Conservation (phyloP, 2,329 filamentous ascomycete genomes). For the Neofusicoccum cordaticola region DNA sequence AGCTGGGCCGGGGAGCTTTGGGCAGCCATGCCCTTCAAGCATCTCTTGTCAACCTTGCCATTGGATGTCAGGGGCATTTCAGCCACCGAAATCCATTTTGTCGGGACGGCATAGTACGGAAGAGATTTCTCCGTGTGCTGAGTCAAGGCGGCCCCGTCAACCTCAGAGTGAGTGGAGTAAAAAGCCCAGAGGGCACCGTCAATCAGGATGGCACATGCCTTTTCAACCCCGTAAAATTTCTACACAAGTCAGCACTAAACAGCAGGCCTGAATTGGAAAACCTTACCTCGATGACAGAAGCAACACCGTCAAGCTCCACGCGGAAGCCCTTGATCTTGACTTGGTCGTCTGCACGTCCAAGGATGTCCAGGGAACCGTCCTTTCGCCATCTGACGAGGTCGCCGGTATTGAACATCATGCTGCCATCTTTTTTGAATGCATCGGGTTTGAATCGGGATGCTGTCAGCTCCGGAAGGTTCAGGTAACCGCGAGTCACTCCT, state of each 20-base stretch:
- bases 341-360: constrained; percentile 60
- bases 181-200: constrained; percentile 53
- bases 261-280: not conserved
- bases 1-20: constrained; percentile 5
- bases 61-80: constrained; percentile 53
- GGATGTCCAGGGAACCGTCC: constrained; percentile 54
- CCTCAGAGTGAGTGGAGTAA: constrained; percentile 39
- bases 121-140: constrained; percentile 44
- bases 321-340: constrained; percentile 63
- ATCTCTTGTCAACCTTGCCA: constrained; percentile 56
- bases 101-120: constrained; percentile 57
- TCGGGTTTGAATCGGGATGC: constrained; percentile 50
- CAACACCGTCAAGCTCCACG: constrained; percentile 59
- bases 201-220: constrained; percentile 49
- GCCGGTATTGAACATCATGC: constrained; percentile 59
- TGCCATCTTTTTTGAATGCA: constrained; percentile 53
- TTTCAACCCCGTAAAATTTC: constrained; percentile 46
- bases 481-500: constrained; percentile 56
- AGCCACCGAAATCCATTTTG: constrained; percentile 43
- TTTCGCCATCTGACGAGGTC: constrained; percentile 56
- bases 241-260: constrained; percentile 36
- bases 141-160: constrained; percentile 36
- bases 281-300: constrained; percentile 24
- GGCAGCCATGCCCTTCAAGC: constrained; percentile 36
- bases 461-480: constrained; percentile 54